Evolutionary conservation across 179 eudicot genomes (phyloP), one percentile per base, ranked within the genome.

Genomic region (Camellia oleifera): DNA sequence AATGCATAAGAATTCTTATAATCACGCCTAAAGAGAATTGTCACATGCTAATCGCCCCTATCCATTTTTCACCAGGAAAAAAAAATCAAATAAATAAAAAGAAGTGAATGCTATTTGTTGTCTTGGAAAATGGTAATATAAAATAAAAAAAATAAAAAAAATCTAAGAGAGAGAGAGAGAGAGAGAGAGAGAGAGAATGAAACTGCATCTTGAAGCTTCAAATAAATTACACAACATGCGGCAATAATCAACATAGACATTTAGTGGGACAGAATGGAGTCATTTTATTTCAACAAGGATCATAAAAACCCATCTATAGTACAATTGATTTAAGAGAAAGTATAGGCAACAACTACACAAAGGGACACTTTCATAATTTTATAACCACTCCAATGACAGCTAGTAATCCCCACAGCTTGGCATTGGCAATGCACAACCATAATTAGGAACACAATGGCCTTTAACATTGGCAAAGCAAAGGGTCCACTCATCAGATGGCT

Each of bases 351-450:
- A 58, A 80, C 75, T 57, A 80, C 6, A 18, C 20, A 57, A 82
- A 76, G 68, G 81, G 54, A 75, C 65, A 44, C 44, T 45, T 58
- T 76, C 48, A 67, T 77, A 61, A 82, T 72, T 53, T 73, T 70
- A 58, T 44, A 79, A 64, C 20, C 70, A 63, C 62, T 20, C 65
- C 56, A 4, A 68, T 46, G 66, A 68, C 23, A 75, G 80, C 62
- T 69, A 74, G 42, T 72, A 68, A 57, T 57, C 67, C 76, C 84
- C 78, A 70, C 74, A 32, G 32, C 32, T 32, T 69, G 57, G 81
- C 77, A 80, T 74, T 79, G 56, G n/a, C 81, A 75, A 82, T 87
- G 89, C 81, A 75, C 81, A 71, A 23, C 88, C 88, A 87, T 85
- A 63, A 87, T 87, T 83, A 83, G 71, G 69, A 79, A 79, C 84